phyloP scores from a whole-genome alignment of 164 flowering plant species.

The Vitis rupestris region DNA sequence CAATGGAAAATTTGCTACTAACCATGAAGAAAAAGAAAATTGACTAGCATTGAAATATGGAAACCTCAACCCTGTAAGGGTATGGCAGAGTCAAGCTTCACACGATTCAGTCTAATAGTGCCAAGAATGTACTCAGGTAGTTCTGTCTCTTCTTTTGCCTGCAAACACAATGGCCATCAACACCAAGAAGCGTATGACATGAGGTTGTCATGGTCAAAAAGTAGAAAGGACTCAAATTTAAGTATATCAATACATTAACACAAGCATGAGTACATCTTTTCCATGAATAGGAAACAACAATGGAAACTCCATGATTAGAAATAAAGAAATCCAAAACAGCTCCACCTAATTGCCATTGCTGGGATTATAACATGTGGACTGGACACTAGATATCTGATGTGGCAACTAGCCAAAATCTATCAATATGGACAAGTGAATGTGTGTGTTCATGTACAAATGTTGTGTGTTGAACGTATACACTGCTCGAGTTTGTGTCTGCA shows the following conservation, averaged over 20 bases:
- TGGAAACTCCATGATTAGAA: neutral
- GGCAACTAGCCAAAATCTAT: too few relatives aligned
- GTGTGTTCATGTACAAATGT: too few relatives aligned
- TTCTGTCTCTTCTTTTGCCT: conserved; percentile 85
- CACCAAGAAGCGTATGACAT: neutral
- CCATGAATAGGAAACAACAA: neutral
- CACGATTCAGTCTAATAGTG: conserved; percentile 74
- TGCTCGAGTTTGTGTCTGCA: too few relatives aligned
- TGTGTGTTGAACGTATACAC: too few relatives aligned
- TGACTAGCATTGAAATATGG: neutral
- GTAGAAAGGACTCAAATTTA: neutral
- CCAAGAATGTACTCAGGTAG: conserved; percentile 95
- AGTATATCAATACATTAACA: neutral
- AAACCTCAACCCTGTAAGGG: conserved; percentile 34
- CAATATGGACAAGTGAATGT: too few relatives aligned
- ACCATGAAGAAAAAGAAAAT: neutral
- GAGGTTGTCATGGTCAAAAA: neutral
- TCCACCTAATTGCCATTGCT: neutral
- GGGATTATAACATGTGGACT: neutral
- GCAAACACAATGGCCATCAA: conserved; percentile 19
- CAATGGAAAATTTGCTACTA: neutral
- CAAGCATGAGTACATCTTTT: neutral
- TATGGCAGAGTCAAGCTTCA: conserved; percentile 72
- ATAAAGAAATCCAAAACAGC: neutral
- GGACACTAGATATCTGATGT: too few relatives aligned